Base-by-base conservation (phyloP, 2,329 filamentous ascomycete species). In the Colletotrichum horii region DNA sequence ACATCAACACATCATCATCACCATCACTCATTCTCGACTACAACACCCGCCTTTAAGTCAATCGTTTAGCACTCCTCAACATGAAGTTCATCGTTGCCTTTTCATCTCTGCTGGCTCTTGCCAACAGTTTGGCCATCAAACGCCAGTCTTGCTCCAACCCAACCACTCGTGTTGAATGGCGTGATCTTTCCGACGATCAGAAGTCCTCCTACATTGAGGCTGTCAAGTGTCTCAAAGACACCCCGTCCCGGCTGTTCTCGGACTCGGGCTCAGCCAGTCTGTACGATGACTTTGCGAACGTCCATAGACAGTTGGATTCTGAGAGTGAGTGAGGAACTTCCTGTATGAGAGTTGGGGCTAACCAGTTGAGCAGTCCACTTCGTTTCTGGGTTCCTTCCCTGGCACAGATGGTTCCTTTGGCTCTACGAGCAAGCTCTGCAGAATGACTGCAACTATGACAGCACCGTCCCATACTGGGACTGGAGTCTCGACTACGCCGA, bases 331-430 rank as follows among this genome's bases (percentile, higher is more conserved):
- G 19, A 4, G 0, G 19, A n/a, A 4, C 9, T n/a, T n/a, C n/a
- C 9, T 48, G 38, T 1, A 48, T 48, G 19, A 48, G 19, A 48
- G 9, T 48, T 12, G 38, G 38, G 9, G 0, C 38, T 48, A n/a
- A 48, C 1, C 19, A n/a, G 5, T 6, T 12, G 38, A 48, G 0
- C 38, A 48, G 38, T 48, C 1, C 38, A 48, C 38, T 48, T 48
- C 19, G 38, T 48, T n/a, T 48, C 19, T 7, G n/a, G 19, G 12
- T 85, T 84, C 76, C 79, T 85, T 5, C 76, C 81, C 0, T 84
- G 83, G 83, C 83, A 85, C 69, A 76, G 83, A 15, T 83, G 81
- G 65, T 82, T 83, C 66, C 73, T 82, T 24, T 78, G 82, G 58
- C 62, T 81, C n/a, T 84, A 82, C 70, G 79, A 83, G 60, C 64